These are phyloP conservation scores for Boletus rubropictus DNA, from an alignment of 768 basidiomycete genomes.

Conservation along the genomic window DNA sequence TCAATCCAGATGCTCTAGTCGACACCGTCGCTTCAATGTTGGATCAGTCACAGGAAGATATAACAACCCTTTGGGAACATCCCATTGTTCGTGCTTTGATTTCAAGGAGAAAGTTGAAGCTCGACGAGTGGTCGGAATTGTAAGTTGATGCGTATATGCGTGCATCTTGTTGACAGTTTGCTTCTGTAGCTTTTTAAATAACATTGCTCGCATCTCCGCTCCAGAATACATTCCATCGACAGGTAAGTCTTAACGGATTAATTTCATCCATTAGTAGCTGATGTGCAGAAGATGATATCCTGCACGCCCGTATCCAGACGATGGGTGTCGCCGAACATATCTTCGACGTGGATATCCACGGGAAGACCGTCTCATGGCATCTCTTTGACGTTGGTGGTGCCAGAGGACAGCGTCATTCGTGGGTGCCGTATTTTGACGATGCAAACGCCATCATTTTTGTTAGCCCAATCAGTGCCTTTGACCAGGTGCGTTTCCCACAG, in stretches of 20 bases:
- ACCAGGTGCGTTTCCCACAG: slow-evolving; percentile 45
- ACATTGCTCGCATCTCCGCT: slow-evolving; percentile 66
- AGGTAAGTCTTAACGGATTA: slow-evolving; percentile 39
- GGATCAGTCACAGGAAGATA: slow-evolving; percentile 53
- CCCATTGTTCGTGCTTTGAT: slow-evolving; percentile 66
- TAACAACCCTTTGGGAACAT: slow-evolving; percentile 68
- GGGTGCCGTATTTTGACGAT: slow-evolving; percentile 65
- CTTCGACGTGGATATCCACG: slow-evolving; percentile 77
- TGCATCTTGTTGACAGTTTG: slow-evolving; percentile 2
- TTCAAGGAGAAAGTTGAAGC: slow-evolving; percentile 58
- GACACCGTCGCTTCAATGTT: slow-evolving; percentile 60
- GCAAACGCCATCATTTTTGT: slow-evolving; percentile 79
- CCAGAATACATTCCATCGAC: slow-evolving; percentile 69
- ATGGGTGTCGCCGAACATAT: slow-evolving; percentile 84
- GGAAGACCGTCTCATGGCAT: slow-evolving; percentile 70
- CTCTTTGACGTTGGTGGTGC: slow-evolving; percentile 70
- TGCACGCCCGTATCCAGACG: slow-evolving; percentile 86
- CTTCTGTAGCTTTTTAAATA: slow-evolving; percentile 58
- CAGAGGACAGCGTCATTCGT: slow-evolving; percentile 66
- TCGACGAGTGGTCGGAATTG: slow-evolving; percentile 90
- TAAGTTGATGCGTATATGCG: slow-evolving; percentile 40
- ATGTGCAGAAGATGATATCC: slow-evolving; percentile 60
- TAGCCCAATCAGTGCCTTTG: slow-evolving; percentile 74
- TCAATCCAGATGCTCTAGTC: slow-evolving; percentile 48
- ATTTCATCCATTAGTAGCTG: slow-evolving; percentile 24